phyloP scores from a whole-genome alignment of 2,329 filamentous ascomycete species.

The Paracorniculantispora psalliotae region DNA sequence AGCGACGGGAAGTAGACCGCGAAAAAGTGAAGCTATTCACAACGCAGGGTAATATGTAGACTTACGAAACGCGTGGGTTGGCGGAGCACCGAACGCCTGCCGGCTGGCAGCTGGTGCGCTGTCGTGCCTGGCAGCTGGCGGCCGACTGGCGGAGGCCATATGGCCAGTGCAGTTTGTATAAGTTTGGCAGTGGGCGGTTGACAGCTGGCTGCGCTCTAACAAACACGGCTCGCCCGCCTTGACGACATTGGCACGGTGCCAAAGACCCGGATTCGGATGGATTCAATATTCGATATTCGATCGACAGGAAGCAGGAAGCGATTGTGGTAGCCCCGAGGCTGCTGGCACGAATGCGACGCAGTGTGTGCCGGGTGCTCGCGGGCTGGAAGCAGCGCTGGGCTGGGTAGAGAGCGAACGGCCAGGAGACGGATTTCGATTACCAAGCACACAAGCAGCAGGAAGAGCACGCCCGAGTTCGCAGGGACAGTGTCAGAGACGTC shows the following conservation, averaged over 20 bases:
- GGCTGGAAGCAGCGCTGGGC: not conserved
- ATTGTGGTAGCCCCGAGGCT: not conserved
- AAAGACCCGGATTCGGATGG: not conserved
- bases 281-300: not conserved
- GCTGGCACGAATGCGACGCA: not conserved
- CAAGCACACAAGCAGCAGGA: too few species aligned
- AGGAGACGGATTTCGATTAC: not conserved
- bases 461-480: not conserved
- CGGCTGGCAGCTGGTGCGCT: constrained; percentile 5
- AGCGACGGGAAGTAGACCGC: not conserved
- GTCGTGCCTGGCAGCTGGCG: constrained; percentile 11
- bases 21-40: constrained; percentile 5
- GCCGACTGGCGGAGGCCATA: constrained; percentile 11
- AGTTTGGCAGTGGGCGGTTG: not conserved
- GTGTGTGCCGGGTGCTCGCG: not conserved
- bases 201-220: constrained; percentile 2
- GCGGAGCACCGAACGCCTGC: not conserved
- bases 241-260: constrained; percentile 1
- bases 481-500: not conserved
- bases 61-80: constrained; percentile 10
- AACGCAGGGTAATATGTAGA: not conserved
- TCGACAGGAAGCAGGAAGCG: not conserved
- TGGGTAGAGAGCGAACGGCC: not conserved
- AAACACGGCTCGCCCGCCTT: constrained; percentile 2
- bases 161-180: not conserved